Evolutionary conservation across 805 yeast species (phyloP).

Genomic region (Metschnikowia henanensis): DNA sequence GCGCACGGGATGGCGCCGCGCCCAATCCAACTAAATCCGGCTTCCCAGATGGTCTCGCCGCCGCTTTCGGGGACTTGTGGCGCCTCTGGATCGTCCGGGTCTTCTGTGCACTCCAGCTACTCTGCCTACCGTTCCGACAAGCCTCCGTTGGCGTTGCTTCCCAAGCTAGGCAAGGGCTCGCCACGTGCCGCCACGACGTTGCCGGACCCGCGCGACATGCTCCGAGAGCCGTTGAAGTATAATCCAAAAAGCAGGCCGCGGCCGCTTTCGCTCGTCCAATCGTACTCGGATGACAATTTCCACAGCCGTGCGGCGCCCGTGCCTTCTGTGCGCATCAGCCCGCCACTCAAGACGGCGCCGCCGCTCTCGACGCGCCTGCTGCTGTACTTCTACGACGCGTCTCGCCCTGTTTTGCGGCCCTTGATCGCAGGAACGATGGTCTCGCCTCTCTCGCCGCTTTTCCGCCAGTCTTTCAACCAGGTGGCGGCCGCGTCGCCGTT

Average conservation of each 20-base stretch:
- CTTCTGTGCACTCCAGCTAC: too few species aligned
- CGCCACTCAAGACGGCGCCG: constrained; percentile 26
- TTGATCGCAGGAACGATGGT: constrained; percentile 22
- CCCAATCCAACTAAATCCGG: not conserved
- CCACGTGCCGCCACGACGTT: too few species aligned
- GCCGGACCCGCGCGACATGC: constrained; percentile 3
- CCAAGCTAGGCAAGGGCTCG: not conserved
- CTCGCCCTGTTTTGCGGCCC: constrained; percentile 9
- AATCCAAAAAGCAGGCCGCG: constrained; percentile 42
- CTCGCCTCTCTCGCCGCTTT: constrained; percentile 41
- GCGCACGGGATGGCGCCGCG: not conserved
- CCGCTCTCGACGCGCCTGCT: constrained; percentile 18
- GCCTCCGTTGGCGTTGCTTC: too few species aligned
- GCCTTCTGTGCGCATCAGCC: constrained; percentile 7
- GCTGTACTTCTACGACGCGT: constrained; percentile 19
- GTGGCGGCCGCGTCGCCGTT: constrained; percentile 9
- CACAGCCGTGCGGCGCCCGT: constrained; percentile 6
- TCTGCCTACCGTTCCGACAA: too few species aligned
- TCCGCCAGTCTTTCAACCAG: constrained; percentile 35
- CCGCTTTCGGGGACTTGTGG: not conserved
- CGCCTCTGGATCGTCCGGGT: not conserved
- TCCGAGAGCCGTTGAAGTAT: constrained; percentile 23
- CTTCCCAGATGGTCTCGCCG: not conserved
- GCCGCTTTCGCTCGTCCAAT: constrained; percentile 38
- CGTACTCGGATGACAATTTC: constrained; percentile 23